phyloP scores from a whole-genome alignment of 2,329 filamentous ascomycete genomes.

The Fusarium tjaetaba region DNA sequence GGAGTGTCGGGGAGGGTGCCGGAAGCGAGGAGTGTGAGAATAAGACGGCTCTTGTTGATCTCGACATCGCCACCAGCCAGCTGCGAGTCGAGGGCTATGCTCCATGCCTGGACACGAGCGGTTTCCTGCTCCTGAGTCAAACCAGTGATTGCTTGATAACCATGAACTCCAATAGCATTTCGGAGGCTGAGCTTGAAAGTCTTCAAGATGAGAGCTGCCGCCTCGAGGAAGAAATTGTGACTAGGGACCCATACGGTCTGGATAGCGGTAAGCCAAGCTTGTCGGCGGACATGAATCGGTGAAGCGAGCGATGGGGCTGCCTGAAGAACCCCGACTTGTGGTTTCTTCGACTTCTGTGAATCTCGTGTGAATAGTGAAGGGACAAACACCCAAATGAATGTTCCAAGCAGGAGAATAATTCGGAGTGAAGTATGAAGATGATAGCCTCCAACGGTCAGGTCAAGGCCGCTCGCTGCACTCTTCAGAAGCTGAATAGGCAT shows the following conservation, averaged over 20 bases:
- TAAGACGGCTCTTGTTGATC: constrained; percentile 86
- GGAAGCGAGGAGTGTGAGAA: constrained; percentile 87
- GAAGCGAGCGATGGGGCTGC: constrained; percentile 79
- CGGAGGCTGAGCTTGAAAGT: constrained; percentile 83
- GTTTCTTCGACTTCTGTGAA: constrained; percentile 62
- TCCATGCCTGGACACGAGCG: constrained; percentile 90
- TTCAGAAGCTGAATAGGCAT: constrained; percentile 69
- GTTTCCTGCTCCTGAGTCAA: constrained; percentile 85
- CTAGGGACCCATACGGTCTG: constrained; percentile 92
- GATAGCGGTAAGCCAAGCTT: constrained; percentile 92
- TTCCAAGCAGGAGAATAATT: constrained; percentile 61
- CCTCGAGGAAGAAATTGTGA: constrained; percentile 87
- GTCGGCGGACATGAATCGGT: constrained; percentile 83
- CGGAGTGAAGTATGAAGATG: constrained; percentile 64
- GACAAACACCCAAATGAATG: constrained; percentile 64
- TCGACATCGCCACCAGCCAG: constrained; percentile 89
- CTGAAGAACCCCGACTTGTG: constrained; percentile 56
- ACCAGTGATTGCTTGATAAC: constrained; percentile 82
- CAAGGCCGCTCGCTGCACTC: constrained; percentile 57
- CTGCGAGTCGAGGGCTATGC: constrained; percentile 92
- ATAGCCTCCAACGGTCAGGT: constrained; percentile 65
- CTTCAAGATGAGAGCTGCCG: constrained; percentile 81
- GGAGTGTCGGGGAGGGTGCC: constrained; percentile 87
- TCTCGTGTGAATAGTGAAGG: constrained; percentile 60
- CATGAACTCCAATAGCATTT: constrained; percentile 78